Base-by-base conservation (phyloP, 2,329 filamentous ascomycete genomes). In the Pseudocercospora fijiensis region DNA sequence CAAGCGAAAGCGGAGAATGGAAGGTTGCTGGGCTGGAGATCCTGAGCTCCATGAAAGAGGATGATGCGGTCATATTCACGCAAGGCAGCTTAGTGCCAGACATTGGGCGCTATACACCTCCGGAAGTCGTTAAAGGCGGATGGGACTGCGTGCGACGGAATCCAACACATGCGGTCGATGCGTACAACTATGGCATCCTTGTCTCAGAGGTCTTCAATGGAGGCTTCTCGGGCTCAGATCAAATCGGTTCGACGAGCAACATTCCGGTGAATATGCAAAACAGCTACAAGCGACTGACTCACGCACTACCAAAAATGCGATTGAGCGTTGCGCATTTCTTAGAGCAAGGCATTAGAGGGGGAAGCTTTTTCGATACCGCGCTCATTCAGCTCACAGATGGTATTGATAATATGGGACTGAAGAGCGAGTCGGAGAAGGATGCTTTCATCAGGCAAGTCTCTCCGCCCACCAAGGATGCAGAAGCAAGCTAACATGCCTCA, bases 1-100 rank as follows among this genome's bases (percentile, higher is more conserved):
- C 91, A 3, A 92, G 92, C 65, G 94, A 98, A 75, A 97, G 95
- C 74, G 95, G 95, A 63, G 95, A 99, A 79, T 99, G 95, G 95
- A 98, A 96, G 74, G 81, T 99, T 1, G 93, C 90, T 20, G 95
- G 95, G 0, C 96, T 99, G 70, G 95, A 99, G 70, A 85, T 96
- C 4, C 78, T 98, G 64, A 98, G 93, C 78, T 97, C 90, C 41
- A 88, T 98, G 79, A 98, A 97, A 73, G 95, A 98, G 62, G 93
- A 98, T 66, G 92, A 98, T 71, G 92, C 93, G 9, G 83, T 96
- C 55, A 93, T 99, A 73, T 97, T 96, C 75, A 95, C 86, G 57
- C 96, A 93, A 74, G 94, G 93, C 65, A 92, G 91, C 71, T 80
- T 96, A 16, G 85, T 96, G 4, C 94, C 94, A 4, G 93, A 97